phyloP scores from a whole-genome alignment of 1,284 basidiomycete species.

The Irpex rosettiformis region DNA sequence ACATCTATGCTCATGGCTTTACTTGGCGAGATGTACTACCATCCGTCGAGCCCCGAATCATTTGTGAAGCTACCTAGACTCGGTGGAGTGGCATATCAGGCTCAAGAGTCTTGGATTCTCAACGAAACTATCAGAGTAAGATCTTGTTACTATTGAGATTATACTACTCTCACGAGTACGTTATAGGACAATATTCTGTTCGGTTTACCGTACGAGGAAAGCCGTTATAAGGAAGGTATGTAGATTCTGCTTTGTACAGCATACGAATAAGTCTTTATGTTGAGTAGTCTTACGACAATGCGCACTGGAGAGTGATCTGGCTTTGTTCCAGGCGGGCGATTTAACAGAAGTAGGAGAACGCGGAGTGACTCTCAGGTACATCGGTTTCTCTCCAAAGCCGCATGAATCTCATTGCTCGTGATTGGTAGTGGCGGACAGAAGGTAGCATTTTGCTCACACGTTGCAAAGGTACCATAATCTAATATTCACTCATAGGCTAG shows the following conservation, averaged over 20 bases:
- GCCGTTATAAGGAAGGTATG: conserved; percentile 40
- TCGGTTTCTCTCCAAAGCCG: background rate
- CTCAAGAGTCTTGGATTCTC: conserved; percentile 73
- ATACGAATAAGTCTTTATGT: conserved; percentile 30
- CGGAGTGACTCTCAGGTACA: conserved; percentile 52
- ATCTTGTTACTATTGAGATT: background rate
- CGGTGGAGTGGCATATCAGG: conserved; percentile 65
- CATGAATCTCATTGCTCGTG: conserved; percentile 20
- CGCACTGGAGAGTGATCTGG: conserved; percentile 59
- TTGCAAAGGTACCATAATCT: background rate
- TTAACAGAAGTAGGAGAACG: conserved; percentile 70
- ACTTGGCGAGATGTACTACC: conserved; percentile 59
- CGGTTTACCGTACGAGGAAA: conserved; percentile 39
- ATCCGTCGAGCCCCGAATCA: conserved; percentile 43
- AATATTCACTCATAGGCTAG: conserved; percentile 40
- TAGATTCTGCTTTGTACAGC: background rate
- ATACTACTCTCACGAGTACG: background rate
- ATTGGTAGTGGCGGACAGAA: conserved; percentile 64
- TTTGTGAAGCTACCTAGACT: conserved; percentile 62
- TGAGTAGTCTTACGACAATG: conserved; percentile 59
- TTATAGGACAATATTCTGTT: conserved; percentile 42
- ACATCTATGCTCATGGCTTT: conserved; percentile 51
- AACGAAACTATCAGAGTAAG: conserved; percentile 39
- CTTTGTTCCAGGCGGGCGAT: conserved; percentile 73
- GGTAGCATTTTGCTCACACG: conserved; percentile 16